Conservation (phyloP, 768 basidiomycete genomes). For the Lactarius indigo region DNA sequence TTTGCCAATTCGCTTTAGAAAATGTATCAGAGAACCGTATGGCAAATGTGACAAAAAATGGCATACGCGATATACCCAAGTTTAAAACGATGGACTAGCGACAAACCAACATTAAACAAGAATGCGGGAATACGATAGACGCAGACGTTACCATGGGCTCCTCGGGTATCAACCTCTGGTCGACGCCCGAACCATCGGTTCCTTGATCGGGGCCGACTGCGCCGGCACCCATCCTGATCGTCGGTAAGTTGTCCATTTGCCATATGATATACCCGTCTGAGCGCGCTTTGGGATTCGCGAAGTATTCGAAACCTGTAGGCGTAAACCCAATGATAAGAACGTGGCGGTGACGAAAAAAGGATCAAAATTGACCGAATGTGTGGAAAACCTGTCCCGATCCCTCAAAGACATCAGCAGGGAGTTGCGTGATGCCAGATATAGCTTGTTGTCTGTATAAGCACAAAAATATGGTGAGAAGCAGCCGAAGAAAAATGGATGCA, state of each 20-base stretch:
- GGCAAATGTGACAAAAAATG: not conserved
- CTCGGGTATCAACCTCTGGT: constrained; percentile 55
- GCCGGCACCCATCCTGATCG: constrained; percentile 49
- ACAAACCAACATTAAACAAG: not conserved
- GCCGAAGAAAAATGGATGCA: not conserved
- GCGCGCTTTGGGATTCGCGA: constrained; percentile 52
- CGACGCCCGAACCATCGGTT: constrained; percentile 45
- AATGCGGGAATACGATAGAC: not conserved
- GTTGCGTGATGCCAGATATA: constrained; percentile 42
- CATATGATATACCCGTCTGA: constrained; percentile 68
- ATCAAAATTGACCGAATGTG: constrained; percentile 38
- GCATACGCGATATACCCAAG: constrained; percentile 54
- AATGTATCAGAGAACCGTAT: not conserved
- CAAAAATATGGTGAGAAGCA: not conserved
- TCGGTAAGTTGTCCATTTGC: constrained; percentile 56
- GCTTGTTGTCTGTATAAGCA: constrained; percentile 41
- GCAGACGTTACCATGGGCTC: constrained; percentile 44
- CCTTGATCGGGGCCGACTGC: constrained; percentile 49
- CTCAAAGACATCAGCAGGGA: constrained; percentile 55
- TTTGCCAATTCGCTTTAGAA: constrained; percentile 61
- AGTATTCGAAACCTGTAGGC: constrained; percentile 68
- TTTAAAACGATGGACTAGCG: constrained; percentile 52
- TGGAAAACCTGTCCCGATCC: constrained; percentile 51
- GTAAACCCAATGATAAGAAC: constrained; percentile 1
- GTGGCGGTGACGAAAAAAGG: not conserved